phyloP scores from a whole-genome alignment of 805 yeast genomes.

The Phaffomyces antillensis region DNA sequence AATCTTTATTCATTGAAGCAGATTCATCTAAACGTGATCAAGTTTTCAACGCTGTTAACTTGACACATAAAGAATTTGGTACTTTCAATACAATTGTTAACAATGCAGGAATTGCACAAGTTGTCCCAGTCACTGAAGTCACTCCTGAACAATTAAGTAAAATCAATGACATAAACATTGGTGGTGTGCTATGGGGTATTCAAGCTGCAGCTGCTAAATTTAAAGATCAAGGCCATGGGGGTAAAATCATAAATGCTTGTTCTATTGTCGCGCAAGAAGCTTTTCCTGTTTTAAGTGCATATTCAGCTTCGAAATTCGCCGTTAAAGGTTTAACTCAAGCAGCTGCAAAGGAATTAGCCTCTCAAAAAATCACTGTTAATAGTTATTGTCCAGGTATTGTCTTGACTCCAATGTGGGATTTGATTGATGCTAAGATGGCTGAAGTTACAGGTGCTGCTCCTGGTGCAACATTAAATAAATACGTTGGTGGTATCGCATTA shows the following conservation, averaged over 20 bases:
- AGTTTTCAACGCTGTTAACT: slow-evolving; percentile 22
- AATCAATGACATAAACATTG: slow-evolving; percentile 24
- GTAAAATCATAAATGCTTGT: slow-evolving; percentile 33
- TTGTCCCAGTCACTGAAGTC: slow-evolving; percentile 22
- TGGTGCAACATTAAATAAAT: slow-evolving; percentile 23
- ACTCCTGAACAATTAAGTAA: slow-evolving; percentile 23
- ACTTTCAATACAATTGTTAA: slow-evolving; percentile 29
- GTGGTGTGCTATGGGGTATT: slow-evolving; percentile 28
- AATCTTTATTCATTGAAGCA: slow-evolving; percentile 21
- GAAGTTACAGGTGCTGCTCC: slow-evolving; percentile 21
- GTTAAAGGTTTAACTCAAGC: slow-evolving; percentile 30
- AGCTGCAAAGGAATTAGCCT: slow-evolving; percentile 32
- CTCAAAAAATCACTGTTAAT: slow-evolving; percentile 31
- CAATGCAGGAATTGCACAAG: slow-evolving; percentile 30
- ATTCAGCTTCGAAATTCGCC: slow-evolving; percentile 32
- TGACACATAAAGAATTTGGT: slow-evolving; percentile 25
- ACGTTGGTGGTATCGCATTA: slow-evolving; percentile 25
- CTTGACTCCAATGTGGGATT: slow-evolving; percentile 32
- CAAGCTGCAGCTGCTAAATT: slow-evolving; percentile 28
- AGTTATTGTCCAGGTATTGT: slow-evolving; percentile 34
- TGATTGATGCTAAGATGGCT: slow-evolving; percentile 22
- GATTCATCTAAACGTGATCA: slow-evolving; percentile 22
- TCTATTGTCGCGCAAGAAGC: slow-evolving; percentile 30
- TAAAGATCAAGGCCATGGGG: slow-evolving; percentile 23
- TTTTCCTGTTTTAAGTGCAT: slow-evolving; percentile 26